Percentiles rank a stretch among this genome's conserved stretches.
Conservation (phyloP, 2,329 filamentous ascomycete genomes). For the Achaetomium macrosporum region DNA sequence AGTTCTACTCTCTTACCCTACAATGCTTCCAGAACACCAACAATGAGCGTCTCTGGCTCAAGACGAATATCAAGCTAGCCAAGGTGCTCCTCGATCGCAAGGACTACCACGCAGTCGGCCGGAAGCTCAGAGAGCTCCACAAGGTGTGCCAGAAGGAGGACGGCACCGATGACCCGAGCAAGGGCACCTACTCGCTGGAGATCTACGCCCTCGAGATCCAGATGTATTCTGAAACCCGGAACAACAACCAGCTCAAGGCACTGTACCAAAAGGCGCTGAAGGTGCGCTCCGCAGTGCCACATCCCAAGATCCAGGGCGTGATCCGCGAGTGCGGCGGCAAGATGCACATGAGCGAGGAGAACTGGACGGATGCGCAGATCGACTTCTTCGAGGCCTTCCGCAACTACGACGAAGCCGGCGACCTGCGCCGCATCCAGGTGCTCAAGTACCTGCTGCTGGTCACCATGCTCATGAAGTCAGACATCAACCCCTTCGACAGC, state of each 20-base stretch:
- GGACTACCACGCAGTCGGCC: constrained; percentile 72
- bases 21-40: constrained; percentile 95
- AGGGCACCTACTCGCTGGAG: constrained; percentile 93
- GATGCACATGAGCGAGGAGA: constrained; percentile 99
- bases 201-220: constrained; percentile 97
- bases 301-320: constrained; percentile 98
- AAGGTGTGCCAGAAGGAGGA: constrained; percentile 81
- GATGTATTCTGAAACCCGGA: constrained; percentile 94
- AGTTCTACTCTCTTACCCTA: constrained; percentile 90
- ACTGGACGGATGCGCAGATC: constrained; percentile 94
- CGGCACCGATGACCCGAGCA: constrained; percentile 84
- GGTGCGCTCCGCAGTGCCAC: constrained; percentile 93
- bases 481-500: constrained; percentile 98
- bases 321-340: constrained; percentile 98
- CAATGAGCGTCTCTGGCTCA: constrained; percentile 94
- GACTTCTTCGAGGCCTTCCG: constrained; percentile 99
- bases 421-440: constrained; percentile 91
- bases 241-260: constrained; percentile 93
- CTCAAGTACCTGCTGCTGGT: constrained; percentile 94
- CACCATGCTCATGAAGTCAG: constrained; percentile 96
- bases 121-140: constrained; percentile 84
- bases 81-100: constrained; percentile 88
- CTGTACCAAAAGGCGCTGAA: constrained; percentile 87
- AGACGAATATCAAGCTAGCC: constrained; percentile 95
- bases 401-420: constrained; percentile 97